Conservation (phyloP, 352 stramenopile species). For the Saprolegnia parasitica region DNA sequence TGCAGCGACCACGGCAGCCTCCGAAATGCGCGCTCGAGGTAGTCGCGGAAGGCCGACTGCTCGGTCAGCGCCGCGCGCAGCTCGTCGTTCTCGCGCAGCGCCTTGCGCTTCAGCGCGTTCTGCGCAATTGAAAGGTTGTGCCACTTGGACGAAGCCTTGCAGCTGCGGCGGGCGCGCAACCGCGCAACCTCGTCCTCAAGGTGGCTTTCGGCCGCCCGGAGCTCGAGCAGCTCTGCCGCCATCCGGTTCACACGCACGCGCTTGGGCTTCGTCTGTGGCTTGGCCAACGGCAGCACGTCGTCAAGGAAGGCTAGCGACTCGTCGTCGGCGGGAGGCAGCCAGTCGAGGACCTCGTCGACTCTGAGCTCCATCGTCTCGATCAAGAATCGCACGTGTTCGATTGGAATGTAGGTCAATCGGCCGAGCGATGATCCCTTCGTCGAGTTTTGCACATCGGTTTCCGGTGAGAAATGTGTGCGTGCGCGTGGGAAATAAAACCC, state of each 20-base stretch:
- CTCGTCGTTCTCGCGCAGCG: slow-evolving; percentile 14
- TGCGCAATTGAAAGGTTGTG: neutral
- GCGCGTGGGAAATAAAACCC: too few species aligned
- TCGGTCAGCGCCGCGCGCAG: neutral
- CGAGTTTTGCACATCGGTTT: too few species aligned
- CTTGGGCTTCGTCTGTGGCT: neutral
- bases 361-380: neutral
- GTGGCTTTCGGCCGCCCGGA: neutral
- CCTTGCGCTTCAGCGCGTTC: slow-evolving; percentile 12
- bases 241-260: neutral
- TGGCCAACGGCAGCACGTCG: neutral
- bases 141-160: slow-evolving; percentile 10
- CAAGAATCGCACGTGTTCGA: too few species aligned
- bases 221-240: neutral
- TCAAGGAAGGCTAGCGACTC: neutral
- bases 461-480: too few species aligned
- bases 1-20: slow-evolving; percentile 2
- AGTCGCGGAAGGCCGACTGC: neutral
- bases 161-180: neutral
- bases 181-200: neutral
- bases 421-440: too few species aligned
- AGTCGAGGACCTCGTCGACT: neutral
- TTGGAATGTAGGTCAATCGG: too few species aligned
- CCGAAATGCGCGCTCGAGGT: neutral
- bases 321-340: neutral